These are phyloP conservation scores for Mycena vulgaris DNA, from an alignment of 768 basidiomycete genomes.

Conservation along the genomic window DNA sequence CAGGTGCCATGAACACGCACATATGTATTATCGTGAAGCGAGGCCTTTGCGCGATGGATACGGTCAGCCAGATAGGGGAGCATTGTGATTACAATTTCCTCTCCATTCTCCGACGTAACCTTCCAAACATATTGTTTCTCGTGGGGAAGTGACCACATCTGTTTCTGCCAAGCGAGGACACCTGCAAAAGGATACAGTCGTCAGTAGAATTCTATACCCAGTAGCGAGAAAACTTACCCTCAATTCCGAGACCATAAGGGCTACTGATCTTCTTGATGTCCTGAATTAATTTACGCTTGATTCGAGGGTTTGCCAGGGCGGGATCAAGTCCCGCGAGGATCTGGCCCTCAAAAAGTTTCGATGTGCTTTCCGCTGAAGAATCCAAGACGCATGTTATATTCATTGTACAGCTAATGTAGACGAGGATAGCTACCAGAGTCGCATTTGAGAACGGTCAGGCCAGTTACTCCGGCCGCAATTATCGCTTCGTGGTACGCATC, in stretches of 20 bases:
- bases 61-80: conserved; percentile 26
- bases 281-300: conserved; percentile 26
- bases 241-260: conserved; percentile 25
- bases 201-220: too few species aligned
- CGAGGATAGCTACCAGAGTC: conserved; percentile 30
- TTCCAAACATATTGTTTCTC: conserved; percentile 28
- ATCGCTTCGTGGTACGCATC: conserved; percentile 23
- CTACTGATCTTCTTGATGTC: background rate
- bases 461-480: conserved; percentile 12
- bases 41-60: conserved; percentile 20
- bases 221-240: conserved; percentile 24
- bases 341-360: conserved; percentile 10
- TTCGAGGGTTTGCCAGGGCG: conserved; percentile 26
- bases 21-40: conserved; percentile 42
- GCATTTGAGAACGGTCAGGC: conserved; percentile 25
- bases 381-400: conserved; percentile 11
- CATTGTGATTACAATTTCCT: conserved; percentile 36
- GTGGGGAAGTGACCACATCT: conserved; percentile 8
- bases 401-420: background rate
- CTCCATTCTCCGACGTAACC: conserved; percentile 8
- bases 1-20: conserved; percentile 33
- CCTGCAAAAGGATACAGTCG: too few species aligned
- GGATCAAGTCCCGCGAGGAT: conserved; percentile 11
- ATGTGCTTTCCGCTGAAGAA: conserved; percentile 13
- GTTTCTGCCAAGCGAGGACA: conserved; percentile 8